These are phyloP conservation scores for Xylaria acuta DNA, from an alignment of 495 filamentous ascomycete species.

Conservation along the genomic window DNA sequence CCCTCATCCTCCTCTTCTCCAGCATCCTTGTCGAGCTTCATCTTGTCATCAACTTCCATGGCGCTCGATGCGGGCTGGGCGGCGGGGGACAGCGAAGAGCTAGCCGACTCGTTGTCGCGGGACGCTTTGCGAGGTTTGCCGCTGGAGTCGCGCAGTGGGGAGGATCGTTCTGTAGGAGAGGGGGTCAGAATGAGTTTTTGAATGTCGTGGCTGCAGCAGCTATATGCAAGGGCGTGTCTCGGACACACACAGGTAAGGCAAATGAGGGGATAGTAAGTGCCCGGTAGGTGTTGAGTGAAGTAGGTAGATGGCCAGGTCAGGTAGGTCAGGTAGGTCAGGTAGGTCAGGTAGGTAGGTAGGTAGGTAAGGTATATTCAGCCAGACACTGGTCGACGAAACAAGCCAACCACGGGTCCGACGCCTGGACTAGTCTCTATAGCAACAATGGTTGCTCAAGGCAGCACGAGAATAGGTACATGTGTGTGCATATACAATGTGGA, in stretches of 20 bases:
- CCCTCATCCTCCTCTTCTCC: conserved; percentile 63
- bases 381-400: conserved; percentile 27
- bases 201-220: background rate
- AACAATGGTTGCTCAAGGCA: conserved; percentile 18
- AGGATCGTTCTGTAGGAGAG: conserved; percentile 48
- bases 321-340: no score
- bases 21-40: conserved; percentile 53
- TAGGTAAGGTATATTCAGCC: conserved; percentile 10
- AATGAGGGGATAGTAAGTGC: background rate
- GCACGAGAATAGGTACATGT: conserved; percentile 13
- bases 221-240: background rate
- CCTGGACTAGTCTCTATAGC: background rate
- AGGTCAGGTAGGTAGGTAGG: background rate
- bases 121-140: conserved; percentile 55
- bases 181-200: background rate
- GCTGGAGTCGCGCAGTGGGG: conserved; percentile 49
- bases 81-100: conserved; percentile 69
- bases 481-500: background rate
- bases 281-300: background rate
- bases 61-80: conserved; percentile 54
- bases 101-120: conserved; percentile 63
- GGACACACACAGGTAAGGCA: background rate
- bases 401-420: background rate
- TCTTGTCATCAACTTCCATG: conserved; percentile 59
- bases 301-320: conserved; percentile 3